Percentiles rank a stretch among this genome's conserved stretches.
Evolutionary conservation across 2,329 filamentous ascomycete species (phyloP).

Genomic region (Fonsecaea monophora): DNA sequence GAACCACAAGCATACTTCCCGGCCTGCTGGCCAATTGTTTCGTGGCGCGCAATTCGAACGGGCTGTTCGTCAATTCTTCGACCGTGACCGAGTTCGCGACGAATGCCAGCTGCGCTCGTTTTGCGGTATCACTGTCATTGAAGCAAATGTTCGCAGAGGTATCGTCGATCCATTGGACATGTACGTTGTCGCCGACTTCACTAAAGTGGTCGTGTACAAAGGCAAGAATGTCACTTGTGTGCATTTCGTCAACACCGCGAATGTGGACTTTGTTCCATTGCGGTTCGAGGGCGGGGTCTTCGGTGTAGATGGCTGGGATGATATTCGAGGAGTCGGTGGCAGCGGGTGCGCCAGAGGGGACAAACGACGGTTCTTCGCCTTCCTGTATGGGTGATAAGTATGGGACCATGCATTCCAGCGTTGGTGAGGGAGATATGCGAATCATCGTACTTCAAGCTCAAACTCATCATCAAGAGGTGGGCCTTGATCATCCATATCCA

Average conservation of each 20-base stretch:
- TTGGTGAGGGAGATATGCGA: background rate
- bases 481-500: constrained; percentile 39
- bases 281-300: constrained; percentile 39
- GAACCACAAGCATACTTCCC: constrained; percentile 72
- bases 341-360: constrained; percentile 27
- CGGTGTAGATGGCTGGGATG: constrained; percentile 40
- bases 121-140: constrained; percentile 60
- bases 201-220: constrained; percentile 74
- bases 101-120: constrained; percentile 61
- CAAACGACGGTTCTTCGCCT: constrained; percentile 41
- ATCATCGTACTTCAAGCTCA: constrained; percentile 39
- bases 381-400: constrained; percentile 35
- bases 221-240: constrained; percentile 77
- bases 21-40: constrained; percentile 73
- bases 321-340: constrained; percentile 28
- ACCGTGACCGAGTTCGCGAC: constrained; percentile 46
- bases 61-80: constrained; percentile 57
- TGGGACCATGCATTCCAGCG: constrained; percentile 15
- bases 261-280: constrained; percentile 75
- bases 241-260: constrained; percentile 80
- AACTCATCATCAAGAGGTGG: constrained; percentile 37
- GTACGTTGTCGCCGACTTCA: constrained; percentile 57
- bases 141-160: constrained; percentile 87
- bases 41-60: constrained; percentile 70
- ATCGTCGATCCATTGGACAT: constrained; percentile 94